A percentile compares a stretch with the other conserved stretches of the same genome.
Evolutionary conservation across 2,329 filamentous ascomycete genomes (phyloP).

Genomic region (Pseudocercospora eumusae): DNA sequence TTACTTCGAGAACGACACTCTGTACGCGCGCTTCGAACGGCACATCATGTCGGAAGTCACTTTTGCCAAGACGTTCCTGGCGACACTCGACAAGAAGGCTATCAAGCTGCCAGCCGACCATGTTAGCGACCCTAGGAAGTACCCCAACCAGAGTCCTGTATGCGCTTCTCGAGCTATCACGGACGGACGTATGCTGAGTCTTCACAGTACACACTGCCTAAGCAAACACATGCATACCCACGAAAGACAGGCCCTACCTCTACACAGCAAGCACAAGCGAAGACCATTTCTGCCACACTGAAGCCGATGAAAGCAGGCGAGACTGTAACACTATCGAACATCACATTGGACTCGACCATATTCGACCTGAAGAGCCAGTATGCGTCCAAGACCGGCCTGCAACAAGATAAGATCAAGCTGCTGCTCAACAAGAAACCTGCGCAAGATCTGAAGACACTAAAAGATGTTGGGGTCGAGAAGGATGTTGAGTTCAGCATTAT

Average conservation of each 20-base stretch:
- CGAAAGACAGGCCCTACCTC: slow-evolving; percentile 43
- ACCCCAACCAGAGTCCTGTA: slow-evolving; percentile 76
- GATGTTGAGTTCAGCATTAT: slow-evolving; percentile 79
- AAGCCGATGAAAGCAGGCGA: slow-evolving; percentile 74
- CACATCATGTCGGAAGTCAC: slow-evolving; percentile 63
- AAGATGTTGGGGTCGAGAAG: slow-evolving; percentile 50
- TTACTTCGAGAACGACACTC: slow-evolving; percentile 22
- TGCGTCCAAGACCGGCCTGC: slow-evolving; percentile 61
- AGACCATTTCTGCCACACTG: slow-evolving; percentile 58
- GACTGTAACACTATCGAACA: slow-evolving; percentile 64
- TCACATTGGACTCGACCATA: slow-evolving; percentile 69
- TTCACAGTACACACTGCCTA: slow-evolving; percentile 69
- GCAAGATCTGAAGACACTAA: slow-evolving; percentile 39
- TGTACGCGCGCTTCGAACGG: slow-evolving; percentile 40
- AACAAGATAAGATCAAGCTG: slow-evolving; percentile 79
- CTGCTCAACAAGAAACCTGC: slow-evolving; percentile 86
- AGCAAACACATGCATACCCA: slow-evolving; percentile 57
- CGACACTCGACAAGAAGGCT: slow-evolving; percentile 74
- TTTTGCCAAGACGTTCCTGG: slow-evolving; percentile 83
- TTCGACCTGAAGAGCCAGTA: slow-evolving; percentile 76
- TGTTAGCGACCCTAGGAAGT: slow-evolving; percentile 79
- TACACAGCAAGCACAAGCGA: slow-evolving; percentile 49
- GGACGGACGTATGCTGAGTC: slow-evolving; percentile 1
- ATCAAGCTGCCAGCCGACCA: slow-evolving; percentile 84
- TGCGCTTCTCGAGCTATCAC: slow-evolving; percentile 35